Conservation (phyloP, 306 rosid species). For the Gynostemma pentaphyllum region DNA sequence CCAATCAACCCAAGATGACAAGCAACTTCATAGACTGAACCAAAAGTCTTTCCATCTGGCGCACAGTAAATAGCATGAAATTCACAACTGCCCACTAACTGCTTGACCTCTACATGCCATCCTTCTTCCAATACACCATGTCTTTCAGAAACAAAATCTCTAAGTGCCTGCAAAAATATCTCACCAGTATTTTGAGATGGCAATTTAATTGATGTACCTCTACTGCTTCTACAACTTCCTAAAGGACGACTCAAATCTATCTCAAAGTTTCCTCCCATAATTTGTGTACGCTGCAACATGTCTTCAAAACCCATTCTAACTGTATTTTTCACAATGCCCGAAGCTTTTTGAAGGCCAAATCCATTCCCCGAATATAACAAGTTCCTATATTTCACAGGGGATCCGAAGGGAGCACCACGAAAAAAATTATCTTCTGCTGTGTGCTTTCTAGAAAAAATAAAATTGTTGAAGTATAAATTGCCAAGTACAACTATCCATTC, state of each 20-base stretch:
- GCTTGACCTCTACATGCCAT: slow-evolving; percentile 87
- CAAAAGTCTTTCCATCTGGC: slow-evolving; percentile 90
- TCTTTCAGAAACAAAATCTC: slow-evolving; percentile 70
- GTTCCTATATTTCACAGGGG: slow-evolving; percentile 57
- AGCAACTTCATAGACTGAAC: slow-evolving; percentile 91
- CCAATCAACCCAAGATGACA: slow-evolving; percentile 70
- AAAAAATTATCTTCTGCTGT: slow-evolving; percentile 67
- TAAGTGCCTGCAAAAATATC: slow-evolving; percentile 76
- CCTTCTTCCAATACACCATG: slow-evolving; percentile 90
- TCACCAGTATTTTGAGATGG: slow-evolving; percentile 48
- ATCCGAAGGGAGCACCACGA: slow-evolving; percentile 64
- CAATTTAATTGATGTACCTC: slow-evolving; percentile 34
- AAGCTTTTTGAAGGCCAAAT: slow-evolving; percentile 47
- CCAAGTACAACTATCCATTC: slow-evolving; percentile 22
- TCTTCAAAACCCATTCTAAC: slow-evolving; percentile 65
- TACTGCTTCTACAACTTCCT: slow-evolving; percentile 48
- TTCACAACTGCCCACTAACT: slow-evolving; percentile 50
- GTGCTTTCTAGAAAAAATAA: slow-evolving; percentile 84
- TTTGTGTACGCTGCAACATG: slow-evolving; percentile 44
- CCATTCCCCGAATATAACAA: slow-evolving; percentile 39
- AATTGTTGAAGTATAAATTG: slow-evolving; percentile 19
- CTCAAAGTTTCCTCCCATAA: slow-evolving; percentile 38
- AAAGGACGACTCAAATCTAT: slow-evolving; percentile 38
- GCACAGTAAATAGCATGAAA: slow-evolving; percentile 82
- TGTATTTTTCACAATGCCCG: slow-evolving; percentile 46